Base-by-base conservation (phyloP, 345 rosid species). In the Salix purpurea region DNA sequence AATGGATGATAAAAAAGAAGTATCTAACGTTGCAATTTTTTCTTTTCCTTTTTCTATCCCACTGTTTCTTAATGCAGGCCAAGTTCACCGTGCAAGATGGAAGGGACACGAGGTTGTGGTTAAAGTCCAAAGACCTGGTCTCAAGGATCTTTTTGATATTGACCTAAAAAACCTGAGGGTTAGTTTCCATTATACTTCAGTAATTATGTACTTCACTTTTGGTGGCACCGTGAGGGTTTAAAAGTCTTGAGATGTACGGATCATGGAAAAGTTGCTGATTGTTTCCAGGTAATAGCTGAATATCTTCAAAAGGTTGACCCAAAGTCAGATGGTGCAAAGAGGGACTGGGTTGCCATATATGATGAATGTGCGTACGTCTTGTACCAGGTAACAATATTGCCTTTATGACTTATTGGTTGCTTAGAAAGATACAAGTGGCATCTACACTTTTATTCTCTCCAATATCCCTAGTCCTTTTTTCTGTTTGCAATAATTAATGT, bases 271-370 rank as follows among this genome's bases (percentile, higher is more conserved):
- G 64, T 42, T 65, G 71, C n/a, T 44, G 5, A 3, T 68, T 72
- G 11, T 61, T 84, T 82, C 42, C 81, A 95, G 99, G 97, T 93
- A 74, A 91, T 96, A 69, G 97, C 99, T 54, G 97, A 93, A 84
- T 96, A 93, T 82, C 98, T 96, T 78, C 99, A 96, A 81, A 96
- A 93, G 88, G 21, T 96, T 71, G 99, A 96, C 78, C 99, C 99
- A 62, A 93, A 96, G 84, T 96, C 99, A 54, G 99, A 96, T 87
- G 99, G 99, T 50, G 99, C 99, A 56, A 96, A 93, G 88, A 92
- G 99, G 84, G 99, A 96, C 70, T 96, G 99, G 98, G 98, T 96
- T 88, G 97, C 99, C 23, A 96, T 96, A 67, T 96, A 96, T 81
- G 99, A 96, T 90, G 99, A 96, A 83, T 96, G 99, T 86, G 98